Base-by-base conservation (phyloP, 2,329 filamentous ascomycete genomes). In the Seiridium cupressi region DNA sequence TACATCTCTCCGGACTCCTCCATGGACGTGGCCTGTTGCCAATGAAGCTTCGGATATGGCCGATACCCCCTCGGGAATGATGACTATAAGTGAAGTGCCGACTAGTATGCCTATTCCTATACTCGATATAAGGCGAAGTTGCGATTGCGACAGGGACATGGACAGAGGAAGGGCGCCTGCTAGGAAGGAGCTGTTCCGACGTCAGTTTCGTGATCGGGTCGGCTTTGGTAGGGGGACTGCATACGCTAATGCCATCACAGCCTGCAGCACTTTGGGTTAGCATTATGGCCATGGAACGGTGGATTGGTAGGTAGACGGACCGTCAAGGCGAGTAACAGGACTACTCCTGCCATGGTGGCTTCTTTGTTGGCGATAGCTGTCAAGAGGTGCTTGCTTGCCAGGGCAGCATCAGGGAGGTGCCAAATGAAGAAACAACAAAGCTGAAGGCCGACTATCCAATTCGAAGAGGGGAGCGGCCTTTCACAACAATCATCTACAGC, bases 21-120 rank as follows among this genome's bases (percentile, higher is more conserved):
- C 55, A 38, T 49, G 35, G 5, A n/a, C 35, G 44, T 44, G 38
- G 44, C 44, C 51, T 8, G 73, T 64, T 5, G 72, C 66, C 60
- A 78, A 72, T 2, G 77, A 74, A 3, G 83, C 78, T 11, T 82
- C 87, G 67, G 95, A 92, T 60, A 97, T 84, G 3, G 95, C 94
- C 72, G 97, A 93, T 61, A 98, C 89, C 44, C 95, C 95, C 75
- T 99, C 95, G 1, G 95, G 95, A 69, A 99, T 97, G 71, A 99
- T 98, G 38, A 99, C 93, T 65, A 98, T 94, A 65, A 99, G 84
- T 1, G 94, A 94, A 35, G 95, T 98, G 42, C 95, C 95, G 13
- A 99, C 93, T 7, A 99, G 81, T 56, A 99, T 90, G 49, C 95
- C 95, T 74, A 97, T 92, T 57, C 95, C 95, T 72, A 98, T 86